phyloP scores from a whole-genome alignment of 306 rosid species.

The Morella rubra region DNA sequence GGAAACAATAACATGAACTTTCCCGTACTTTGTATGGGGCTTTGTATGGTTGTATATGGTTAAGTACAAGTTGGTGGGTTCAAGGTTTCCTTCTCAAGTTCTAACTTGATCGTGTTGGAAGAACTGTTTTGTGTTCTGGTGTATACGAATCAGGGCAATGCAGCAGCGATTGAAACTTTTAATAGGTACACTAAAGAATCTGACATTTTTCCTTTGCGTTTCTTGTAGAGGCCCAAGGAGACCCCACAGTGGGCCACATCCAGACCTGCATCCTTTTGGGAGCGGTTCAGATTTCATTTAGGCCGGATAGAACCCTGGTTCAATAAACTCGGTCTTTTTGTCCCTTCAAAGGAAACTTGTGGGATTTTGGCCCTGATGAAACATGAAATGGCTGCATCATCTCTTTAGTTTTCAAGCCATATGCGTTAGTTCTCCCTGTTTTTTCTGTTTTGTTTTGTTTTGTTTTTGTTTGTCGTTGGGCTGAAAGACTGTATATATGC shows the following conservation, averaged over 20 bases:
- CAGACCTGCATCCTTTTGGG: conserved; percentile 71
- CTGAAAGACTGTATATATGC: no score
- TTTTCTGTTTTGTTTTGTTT: not conserved
- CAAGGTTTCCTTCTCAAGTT: not conserved
- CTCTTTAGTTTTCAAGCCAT: not conserved
- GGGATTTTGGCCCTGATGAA: not conserved
- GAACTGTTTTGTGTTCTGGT: not conserved
- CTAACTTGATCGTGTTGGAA: not conserved
- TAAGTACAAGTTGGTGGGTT: not conserved
- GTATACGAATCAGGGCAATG: not conserved
- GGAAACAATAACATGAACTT: not conserved
- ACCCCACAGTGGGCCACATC: conserved; percentile 64
- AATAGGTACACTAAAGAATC: not conserved
- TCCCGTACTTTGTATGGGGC: not conserved
- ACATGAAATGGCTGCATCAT: not conserved
- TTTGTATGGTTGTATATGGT: not conserved
- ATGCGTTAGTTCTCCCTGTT: not conserved
- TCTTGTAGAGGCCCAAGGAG: conserved; percentile 58
- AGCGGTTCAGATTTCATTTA: conserved; percentile 77
- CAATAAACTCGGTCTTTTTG: not conserved
- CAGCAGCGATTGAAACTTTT: not conserved
- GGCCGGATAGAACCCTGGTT: not conserved
- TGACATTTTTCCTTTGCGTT: not conserved
- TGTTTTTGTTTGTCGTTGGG: not conserved
- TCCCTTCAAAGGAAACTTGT: not conserved